Evolutionary conservation across 2,329 filamentous ascomycete species (phyloP).

Genomic region (Xylariaceae sp.): DNA sequence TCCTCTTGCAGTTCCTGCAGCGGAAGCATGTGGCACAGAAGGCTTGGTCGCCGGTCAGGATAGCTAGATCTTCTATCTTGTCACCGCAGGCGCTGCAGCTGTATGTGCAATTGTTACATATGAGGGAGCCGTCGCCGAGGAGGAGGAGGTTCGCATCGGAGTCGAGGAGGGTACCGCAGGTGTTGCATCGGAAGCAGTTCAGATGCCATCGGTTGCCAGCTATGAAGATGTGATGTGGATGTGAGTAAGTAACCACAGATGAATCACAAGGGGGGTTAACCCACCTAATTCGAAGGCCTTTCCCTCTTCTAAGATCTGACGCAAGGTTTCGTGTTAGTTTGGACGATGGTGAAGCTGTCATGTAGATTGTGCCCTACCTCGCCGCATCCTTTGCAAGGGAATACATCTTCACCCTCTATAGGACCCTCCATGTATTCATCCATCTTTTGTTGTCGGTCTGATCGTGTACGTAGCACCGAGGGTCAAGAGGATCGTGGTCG

Average conservation of each 20-base stretch:
- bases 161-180: conserved; percentile 90
- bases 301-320: conserved; percentile 92
- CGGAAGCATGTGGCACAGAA: conserved; percentile 97
- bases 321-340: conserved; percentile 23
- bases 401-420: conserved; percentile 77
- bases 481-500: too few relatives aligned
- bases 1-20: conserved; percentile 96
- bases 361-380: conserved; percentile 56
- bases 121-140: conserved; percentile 93
- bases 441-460: too few relatives aligned
- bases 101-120: conserved; percentile 99
- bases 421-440: conserved; percentile 61
- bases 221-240: conserved; percentile 37
- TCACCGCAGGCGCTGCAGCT: conserved; percentile 95
- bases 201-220: conserved; percentile 98
- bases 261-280: conserved; percentile 25
- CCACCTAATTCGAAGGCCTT: conserved; percentile 96
- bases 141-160: conserved; percentile 96
- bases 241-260: conserved; percentile 9
- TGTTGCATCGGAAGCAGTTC: conserved; percentile 97
- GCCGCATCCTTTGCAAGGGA: conserved; percentile 89
- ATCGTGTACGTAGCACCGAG: too few relatives aligned
- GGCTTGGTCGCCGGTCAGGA: conserved; percentile 94
- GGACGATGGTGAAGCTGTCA: neutral
- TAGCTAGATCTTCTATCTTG: conserved; percentile 97